Evolutionary conservation across 2,329 filamentous ascomycete species (phyloP).

Genomic region (Plectosphaerella cucumerina): DNA sequence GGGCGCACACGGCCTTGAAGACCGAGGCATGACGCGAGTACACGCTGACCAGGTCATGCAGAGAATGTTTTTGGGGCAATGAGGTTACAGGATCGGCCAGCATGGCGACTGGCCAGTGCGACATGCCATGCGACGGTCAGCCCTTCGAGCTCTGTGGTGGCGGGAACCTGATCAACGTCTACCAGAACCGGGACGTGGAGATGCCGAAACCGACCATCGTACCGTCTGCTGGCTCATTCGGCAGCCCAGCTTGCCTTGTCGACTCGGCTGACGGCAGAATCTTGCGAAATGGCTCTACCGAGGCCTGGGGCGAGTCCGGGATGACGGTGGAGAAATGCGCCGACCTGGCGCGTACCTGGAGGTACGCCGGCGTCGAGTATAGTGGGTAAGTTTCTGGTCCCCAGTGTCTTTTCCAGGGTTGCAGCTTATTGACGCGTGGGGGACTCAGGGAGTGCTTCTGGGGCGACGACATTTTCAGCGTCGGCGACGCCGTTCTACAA

Average conservation of each 20-base stretch:
- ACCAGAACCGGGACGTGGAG: background rate
- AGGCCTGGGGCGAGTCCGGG: background rate
- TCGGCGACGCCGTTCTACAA: conserved; percentile 9
- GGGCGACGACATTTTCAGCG: background rate
- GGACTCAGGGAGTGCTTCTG: background rate
- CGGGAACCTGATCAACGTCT: background rate
- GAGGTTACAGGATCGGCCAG: background rate
- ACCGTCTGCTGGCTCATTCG: background rate
- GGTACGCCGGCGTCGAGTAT: background rate
- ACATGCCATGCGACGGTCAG: background rate
- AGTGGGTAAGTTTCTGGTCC: background rate
- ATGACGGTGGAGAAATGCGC: background rate
- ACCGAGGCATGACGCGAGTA: background rate
- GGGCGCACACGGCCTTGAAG: background rate
- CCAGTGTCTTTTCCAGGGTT: background rate
- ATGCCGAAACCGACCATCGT: background rate
- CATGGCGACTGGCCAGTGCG: background rate
- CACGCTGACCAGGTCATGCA: background rate
- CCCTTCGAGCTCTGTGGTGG: background rate
- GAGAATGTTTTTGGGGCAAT: background rate
- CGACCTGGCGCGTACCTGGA: background rate
- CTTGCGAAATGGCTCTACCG: background rate
- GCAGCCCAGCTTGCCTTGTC: background rate
- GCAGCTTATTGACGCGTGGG: background rate
- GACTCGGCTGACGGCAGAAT: background rate